A percentile compares a stretch with the other conserved stretches of the same genome.
These are phyloP conservation scores for Fusarium multiceps DNA, from an alignment of 2,329 filamentous ascomycete genomes.

Conservation along the genomic window DNA sequence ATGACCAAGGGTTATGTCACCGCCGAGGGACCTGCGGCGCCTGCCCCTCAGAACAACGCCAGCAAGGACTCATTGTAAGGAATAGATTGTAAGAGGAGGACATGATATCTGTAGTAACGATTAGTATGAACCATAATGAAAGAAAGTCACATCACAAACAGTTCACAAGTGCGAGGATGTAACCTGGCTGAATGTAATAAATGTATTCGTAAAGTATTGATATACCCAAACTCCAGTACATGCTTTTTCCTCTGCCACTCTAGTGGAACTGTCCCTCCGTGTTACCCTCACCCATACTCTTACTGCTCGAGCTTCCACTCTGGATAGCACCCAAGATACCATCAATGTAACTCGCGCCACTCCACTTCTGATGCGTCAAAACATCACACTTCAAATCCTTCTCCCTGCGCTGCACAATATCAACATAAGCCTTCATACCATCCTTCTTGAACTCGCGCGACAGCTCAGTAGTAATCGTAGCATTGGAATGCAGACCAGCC, in stretches of 20 bases:
- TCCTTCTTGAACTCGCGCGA: constrained; percentile 85
- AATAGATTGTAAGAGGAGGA: not conserved
- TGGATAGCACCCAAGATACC: constrained; percentile 91
- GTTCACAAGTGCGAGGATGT: constrained; percentile 16
- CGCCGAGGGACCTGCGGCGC: constrained; percentile 66
- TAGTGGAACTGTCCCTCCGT: constrained; percentile 78
- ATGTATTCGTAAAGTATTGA: constrained; percentile 34
- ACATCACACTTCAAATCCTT: constrained; percentile 93
- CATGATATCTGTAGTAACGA: constrained; percentile 27
- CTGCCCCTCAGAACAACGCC: constrained; percentile 71
- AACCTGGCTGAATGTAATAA: constrained; percentile 12
- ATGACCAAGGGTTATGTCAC: constrained; percentile 93
- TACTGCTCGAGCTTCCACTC: constrained; percentile 88
- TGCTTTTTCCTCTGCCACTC: constrained; percentile 39
- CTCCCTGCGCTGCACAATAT: constrained; percentile 87
- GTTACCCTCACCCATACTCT: constrained; percentile 95
- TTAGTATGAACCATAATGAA: constrained; percentile 37
- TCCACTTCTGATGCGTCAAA: constrained; percentile 94
- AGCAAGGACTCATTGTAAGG: constrained; percentile 56
- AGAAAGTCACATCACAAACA: constrained; percentile 13
- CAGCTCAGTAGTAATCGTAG: constrained; percentile 76
- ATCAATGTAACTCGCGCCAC: constrained; percentile 78
- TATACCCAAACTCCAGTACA: constrained; percentile 43
- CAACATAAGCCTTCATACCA: constrained; percentile 98
- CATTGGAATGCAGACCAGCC: constrained; percentile 74